Evolutionary conservation across 176 grass and related monocot genomes (phyloP).

Genomic region (Carex cristatella): DNA sequence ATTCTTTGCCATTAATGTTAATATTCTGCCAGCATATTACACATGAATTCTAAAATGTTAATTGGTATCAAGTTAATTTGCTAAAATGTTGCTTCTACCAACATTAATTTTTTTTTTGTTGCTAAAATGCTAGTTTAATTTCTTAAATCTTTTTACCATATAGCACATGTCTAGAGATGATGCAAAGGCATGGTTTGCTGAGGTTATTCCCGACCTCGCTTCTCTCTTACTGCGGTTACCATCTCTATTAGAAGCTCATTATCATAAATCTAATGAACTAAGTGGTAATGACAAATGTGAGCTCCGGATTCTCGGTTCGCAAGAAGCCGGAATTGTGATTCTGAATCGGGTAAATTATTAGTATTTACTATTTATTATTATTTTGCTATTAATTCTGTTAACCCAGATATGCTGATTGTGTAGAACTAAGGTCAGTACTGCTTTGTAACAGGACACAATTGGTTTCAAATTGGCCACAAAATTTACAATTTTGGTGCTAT

Average conservation of each 20-base stretch:
- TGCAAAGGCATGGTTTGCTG: conserved; percentile 66
- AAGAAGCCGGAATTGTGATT: conserved; percentile 50
- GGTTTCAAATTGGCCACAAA: not conserved
- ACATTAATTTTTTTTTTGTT: too few species aligned
- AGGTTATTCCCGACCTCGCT: conserved; percentile 52
- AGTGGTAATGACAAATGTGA: conserved; percentile 22
- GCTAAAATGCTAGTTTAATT: not conserved
- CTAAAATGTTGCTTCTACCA: not conserved
- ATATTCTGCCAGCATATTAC: not conserved
- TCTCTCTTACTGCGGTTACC: conserved; percentile 60
- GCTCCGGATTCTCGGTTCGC: conserved; percentile 43
- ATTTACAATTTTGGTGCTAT: not conserved
- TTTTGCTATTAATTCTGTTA: not conserved
- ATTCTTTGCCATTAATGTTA: not conserved
- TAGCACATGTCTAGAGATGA: conserved; percentile 22
- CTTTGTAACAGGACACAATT: not conserved
- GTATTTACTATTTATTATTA: not conserved
- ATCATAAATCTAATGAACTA: conserved; percentile 34
- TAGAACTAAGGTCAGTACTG: not conserved
- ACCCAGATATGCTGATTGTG: not conserved
- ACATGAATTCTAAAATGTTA: not conserved
- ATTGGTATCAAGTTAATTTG: not conserved
- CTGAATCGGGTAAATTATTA: conserved; percentile 31
- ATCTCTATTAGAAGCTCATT: conserved; percentile 62
- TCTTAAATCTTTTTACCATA: not conserved